Evolutionary conservation across 169 alveolate species (phyloP).

Genomic region (Eimeria acervulina): DNA sequence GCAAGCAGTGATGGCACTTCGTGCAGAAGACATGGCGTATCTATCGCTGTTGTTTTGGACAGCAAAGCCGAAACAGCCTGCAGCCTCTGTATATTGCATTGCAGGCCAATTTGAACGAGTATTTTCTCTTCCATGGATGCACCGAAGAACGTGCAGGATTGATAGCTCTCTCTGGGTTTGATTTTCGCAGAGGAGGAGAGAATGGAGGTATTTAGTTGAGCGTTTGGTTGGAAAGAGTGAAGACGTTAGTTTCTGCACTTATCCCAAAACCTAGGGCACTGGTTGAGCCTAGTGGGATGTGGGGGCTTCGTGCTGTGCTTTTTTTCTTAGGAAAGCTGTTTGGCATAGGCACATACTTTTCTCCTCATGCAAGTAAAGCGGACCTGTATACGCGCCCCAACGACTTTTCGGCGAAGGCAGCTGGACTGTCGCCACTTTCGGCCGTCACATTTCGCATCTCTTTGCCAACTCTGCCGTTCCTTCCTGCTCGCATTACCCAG

Average conservation of each 20-base stretch:
- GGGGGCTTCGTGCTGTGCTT: background rate
- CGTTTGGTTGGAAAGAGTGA: background rate
- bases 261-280: background rate
- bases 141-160: slow-evolving; percentile 74
- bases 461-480: slow-evolving; percentile 44
- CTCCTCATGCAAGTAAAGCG: slow-evolving; percentile 82
- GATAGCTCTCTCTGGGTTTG: slow-evolving; percentile 80
- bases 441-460: slow-evolving; percentile 51
- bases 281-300: no score
- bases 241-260: background rate
- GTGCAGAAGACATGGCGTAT: background rate
- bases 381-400: slow-evolving; percentile 81
- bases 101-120: slow-evolving; percentile 80
- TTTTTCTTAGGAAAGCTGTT: slow-evolving; percentile 72
- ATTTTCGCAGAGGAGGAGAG: slow-evolving; percentile 84
- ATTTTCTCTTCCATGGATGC: slow-evolving; percentile 83
- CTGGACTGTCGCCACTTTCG: slow-evolving; percentile 33
- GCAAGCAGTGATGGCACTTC: background rate
- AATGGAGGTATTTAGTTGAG: slow-evolving; percentile 73
- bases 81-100: background rate
- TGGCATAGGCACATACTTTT: slow-evolving; percentile 83
- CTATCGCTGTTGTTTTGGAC: background rate
- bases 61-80: background rate
- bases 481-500: background rate
- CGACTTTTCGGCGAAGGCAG: background rate